A percentile compares a stretch with the other conserved stretches of the same genome.
Evolutionary conservation across 2,329 filamentous ascomycete species (phyloP).

Genomic region (Aureobasidium sp.): DNA sequence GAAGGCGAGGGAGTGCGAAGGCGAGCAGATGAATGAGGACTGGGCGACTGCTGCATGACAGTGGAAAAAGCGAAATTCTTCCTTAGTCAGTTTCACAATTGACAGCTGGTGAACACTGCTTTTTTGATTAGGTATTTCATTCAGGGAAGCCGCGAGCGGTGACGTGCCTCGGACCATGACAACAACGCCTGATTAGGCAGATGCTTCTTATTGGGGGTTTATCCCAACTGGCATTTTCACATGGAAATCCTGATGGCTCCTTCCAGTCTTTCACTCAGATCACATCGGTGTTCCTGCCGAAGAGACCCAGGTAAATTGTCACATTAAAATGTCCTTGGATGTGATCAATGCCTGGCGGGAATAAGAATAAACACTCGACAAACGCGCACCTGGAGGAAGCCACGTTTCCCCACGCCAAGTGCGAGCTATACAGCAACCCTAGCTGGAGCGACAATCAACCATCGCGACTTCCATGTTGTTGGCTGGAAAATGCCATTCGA

Average conservation of each 20-base stretch:
- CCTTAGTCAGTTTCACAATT: conserved; percentile 3
- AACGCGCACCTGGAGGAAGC: conserved; percentile 14
- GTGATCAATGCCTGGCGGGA: neutral
- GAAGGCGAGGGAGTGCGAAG: neutral
- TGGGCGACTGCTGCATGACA: conserved; percentile 1
- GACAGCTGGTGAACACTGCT: conserved; percentile 9
- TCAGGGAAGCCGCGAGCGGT: conserved; percentile 3
- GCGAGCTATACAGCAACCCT: conserved; percentile 5
- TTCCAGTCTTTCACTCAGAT: too few species aligned
- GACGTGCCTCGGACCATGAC: neutral
- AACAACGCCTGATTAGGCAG: neutral
- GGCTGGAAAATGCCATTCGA: conserved; percentile 52
- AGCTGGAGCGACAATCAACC: neutral
- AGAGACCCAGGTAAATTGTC: too few species aligned
- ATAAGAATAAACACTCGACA: neutral
- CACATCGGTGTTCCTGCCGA: too few species aligned
- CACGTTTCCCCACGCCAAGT: conserved; percentile 16
- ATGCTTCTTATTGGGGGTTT: neutral
- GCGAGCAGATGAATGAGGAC: neutral
- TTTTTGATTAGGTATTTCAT: neutral
- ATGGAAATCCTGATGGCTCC: too few species aligned
- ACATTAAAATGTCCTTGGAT: neutral
- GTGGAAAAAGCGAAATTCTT: neutral
- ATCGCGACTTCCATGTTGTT: neutral
- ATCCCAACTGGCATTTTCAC: too few species aligned